phyloP scores from a whole-genome alignment of 768 basidiomycete genomes.

The Ramaria sp. region DNA sequence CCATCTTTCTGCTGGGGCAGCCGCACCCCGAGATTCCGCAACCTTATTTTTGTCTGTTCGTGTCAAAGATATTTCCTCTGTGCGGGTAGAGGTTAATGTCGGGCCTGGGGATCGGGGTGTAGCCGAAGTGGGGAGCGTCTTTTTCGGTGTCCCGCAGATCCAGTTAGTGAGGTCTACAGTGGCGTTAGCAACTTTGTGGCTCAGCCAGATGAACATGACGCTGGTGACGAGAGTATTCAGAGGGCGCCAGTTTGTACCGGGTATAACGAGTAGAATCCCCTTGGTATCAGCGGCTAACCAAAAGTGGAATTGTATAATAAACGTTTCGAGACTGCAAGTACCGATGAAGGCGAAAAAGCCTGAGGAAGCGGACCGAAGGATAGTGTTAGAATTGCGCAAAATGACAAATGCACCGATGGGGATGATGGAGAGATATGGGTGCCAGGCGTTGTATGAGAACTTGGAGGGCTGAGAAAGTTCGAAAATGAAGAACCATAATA shows the following conservation, averaged over 20 bases:
- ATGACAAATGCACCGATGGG: constrained; percentile 69
- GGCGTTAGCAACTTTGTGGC: constrained; percentile 65
- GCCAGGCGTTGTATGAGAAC: constrained; percentile 78
- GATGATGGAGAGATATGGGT: constrained; percentile 70
- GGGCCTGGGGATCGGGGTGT: not conserved
- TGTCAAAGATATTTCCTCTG: not conserved
- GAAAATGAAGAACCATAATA: constrained; percentile 77
- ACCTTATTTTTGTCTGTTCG: not conserved
- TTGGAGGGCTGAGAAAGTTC: constrained; percentile 70
- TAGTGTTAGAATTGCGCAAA: constrained; percentile 65
- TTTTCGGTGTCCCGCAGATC: constrained; percentile 27
- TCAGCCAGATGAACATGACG: constrained; percentile 71
- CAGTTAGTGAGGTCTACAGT: constrained; percentile 58
- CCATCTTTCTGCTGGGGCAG: not conserved
- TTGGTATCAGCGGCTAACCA: constrained; percentile 83
- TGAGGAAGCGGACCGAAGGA: constrained; percentile 61
- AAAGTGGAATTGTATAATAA: constrained; percentile 82
- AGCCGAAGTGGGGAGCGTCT: not conserved
- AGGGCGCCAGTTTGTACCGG: constrained; percentile 62
- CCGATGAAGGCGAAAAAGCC: constrained; percentile 72
- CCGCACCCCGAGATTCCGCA: no score
- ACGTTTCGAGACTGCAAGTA: constrained; percentile 82
- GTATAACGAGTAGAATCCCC: constrained; percentile 69
- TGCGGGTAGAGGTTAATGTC: not conserved
- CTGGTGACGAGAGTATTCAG: constrained; percentile 71